Percentiles rank a stretch among this genome's conserved stretches.
These are phyloP conservation scores for Plasmodium gonderi DNA, from an alignment of 169 alveolate genomes.

Conservation along the genomic window DNA sequence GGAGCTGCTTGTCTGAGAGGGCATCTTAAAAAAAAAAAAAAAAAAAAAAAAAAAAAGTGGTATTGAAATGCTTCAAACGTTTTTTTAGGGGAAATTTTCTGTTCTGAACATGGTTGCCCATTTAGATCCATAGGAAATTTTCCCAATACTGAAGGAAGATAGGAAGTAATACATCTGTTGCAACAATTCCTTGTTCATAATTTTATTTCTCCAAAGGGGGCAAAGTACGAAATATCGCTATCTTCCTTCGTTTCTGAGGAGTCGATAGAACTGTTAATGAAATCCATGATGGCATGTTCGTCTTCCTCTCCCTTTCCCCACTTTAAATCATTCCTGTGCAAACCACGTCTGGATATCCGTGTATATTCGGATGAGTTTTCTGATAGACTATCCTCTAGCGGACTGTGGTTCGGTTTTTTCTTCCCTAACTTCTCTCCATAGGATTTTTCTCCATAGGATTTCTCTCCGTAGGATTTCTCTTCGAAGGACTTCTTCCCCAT, in stretches of 20 bases:
- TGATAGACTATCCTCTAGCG: neutral
- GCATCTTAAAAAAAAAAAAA: neutral
- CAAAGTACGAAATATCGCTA: conserved; percentile 17
- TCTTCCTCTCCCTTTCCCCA: neutral
- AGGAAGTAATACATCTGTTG: neutral
- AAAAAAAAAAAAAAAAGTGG: neutral
- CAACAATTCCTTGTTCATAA: neutral
- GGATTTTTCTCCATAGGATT: too few species aligned
- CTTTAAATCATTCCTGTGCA: neutral
- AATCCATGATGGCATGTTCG: neutral
- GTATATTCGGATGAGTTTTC: neutral
- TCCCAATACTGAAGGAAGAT: too few species aligned
- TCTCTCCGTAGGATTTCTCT: too few species aligned
- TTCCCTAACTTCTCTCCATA: too few species aligned
- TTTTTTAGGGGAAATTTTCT: too few species aligned
- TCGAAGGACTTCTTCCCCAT: too few species aligned
- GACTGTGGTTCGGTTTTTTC: neutral
- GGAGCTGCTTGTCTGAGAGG: neutral
- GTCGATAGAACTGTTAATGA: neutral
- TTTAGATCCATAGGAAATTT: too few species aligned
- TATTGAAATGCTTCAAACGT: too few species aligned
- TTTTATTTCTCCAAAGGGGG: neutral
- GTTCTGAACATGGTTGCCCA: too few species aligned
- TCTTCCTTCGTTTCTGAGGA: conserved; percentile 48
- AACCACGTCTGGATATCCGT: neutral